A percentile compares a stretch with the other conserved stretches of the same genome.
Conservation (phyloP, 1,284 basidiomycete species). For the Austroboletus novae-zelandiae region DNA sequence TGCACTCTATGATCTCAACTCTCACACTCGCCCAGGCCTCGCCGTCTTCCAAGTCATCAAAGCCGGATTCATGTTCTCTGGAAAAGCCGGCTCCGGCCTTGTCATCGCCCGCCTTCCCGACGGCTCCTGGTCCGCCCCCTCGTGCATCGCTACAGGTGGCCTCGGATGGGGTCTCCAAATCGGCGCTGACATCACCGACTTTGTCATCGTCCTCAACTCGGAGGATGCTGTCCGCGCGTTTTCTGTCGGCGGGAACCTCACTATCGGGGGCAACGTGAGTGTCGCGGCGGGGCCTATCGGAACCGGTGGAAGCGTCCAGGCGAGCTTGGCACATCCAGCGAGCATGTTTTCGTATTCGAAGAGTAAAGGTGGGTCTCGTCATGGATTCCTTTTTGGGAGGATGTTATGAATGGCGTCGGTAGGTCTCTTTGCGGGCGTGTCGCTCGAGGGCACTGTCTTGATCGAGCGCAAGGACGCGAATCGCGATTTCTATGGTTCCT, state of each 20-base stretch:
- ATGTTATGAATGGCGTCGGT: conserved; percentile 7
- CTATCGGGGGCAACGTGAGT: conserved; percentile 86
- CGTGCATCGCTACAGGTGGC: conserved; percentile 96
- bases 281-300: conserved; percentile 92
- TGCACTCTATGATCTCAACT: not conserved
- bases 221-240: conserved; percentile 96
- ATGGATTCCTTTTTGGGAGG: not conserved
- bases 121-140: conserved; percentile 96
- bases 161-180: conserved; percentile 96
- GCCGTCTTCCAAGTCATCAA: conserved; percentile 95
- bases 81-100: conserved; percentile 92
- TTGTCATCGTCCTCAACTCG: conserved; percentile 93
- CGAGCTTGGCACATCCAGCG: conserved; percentile 86
- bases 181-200: conserved; percentile 86
- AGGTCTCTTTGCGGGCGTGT: conserved; percentile 95
- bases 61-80: conserved; percentile 95
- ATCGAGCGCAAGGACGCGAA: conserved; percentile 96
- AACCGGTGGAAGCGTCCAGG: conserved; percentile 89
- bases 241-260: conserved; percentile 93
- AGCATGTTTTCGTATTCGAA: conserved; percentile 98
- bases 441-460: conserved; percentile 91
- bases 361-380: conserved; percentile 67
- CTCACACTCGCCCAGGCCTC: conserved; percentile 55
- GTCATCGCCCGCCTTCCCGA: conserved; percentile 94
- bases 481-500: conserved; percentile 92